Conservation (phyloP, 2,329 filamentous ascomycete species). For the Fusarium sp. region DNA sequence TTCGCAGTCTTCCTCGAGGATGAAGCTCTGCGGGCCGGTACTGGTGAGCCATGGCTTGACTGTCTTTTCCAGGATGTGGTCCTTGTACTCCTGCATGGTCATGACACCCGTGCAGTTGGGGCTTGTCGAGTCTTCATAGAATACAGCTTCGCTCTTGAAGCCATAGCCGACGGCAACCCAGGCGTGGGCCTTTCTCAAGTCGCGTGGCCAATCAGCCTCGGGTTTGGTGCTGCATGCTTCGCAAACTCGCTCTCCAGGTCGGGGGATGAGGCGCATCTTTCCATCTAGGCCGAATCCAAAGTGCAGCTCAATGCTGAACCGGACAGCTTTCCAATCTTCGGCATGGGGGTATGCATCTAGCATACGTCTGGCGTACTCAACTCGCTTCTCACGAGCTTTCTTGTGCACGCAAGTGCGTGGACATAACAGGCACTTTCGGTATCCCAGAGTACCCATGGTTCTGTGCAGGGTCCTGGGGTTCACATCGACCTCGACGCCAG, state of each 20-base stretch:
- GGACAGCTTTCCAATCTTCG: slow-evolving; percentile 49
- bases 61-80: slow-evolving; percentile 49
- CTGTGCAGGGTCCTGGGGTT: slow-evolving; percentile 52
- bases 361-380: slow-evolving; percentile 50
- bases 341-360: slow-evolving; percentile 48
- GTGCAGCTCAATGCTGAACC: slow-evolving; percentile 53
- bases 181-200: slow-evolving; percentile 50
- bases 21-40: slow-evolving; percentile 41
- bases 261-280: slow-evolving; percentile 50
- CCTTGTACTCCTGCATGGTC: slow-evolving; percentile 51
- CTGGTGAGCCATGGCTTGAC: slow-evolving; percentile 50
- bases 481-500: slow-evolving; percentile 48
- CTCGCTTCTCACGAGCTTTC: slow-evolving; percentile 48
- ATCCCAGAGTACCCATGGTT: slow-evolving; percentile 53
- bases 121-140: slow-evolving; percentile 52
- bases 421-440: slow-evolving; percentile 51
- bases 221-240: slow-evolving; percentile 41
- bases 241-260: slow-evolving; percentile 51
- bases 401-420: slow-evolving; percentile 47
- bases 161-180: slow-evolving; percentile 52
- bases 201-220: slow-evolving; percentile 48
- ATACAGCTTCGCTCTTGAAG: slow-evolving; percentile 53
- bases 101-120: slow-evolving; percentile 49
- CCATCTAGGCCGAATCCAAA: slow-evolving; percentile 54
- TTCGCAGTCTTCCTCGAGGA: slow-evolving; percentile 52